These are phyloP conservation scores for Eucalyptus albens DNA, from an alignment of 345 rosid genomes.

Conservation along the genomic window DNA sequence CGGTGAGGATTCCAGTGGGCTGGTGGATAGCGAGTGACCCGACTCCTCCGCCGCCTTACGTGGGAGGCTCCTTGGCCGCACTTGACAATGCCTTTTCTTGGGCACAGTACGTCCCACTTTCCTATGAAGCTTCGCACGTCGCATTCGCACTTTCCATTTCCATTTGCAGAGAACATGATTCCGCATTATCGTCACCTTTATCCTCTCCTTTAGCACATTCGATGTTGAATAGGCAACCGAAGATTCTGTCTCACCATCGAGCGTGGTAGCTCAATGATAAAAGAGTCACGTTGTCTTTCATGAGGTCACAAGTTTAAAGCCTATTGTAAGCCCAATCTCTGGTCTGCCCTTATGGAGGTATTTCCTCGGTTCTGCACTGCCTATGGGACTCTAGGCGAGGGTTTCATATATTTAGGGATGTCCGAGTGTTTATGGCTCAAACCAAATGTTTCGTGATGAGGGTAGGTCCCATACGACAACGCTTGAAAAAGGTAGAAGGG, in stretches of 20 bases:
- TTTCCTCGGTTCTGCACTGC: not conserved
- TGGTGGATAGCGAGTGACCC: slow-evolving; percentile 70
- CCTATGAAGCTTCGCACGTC: not conserved
- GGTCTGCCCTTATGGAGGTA: not conserved
- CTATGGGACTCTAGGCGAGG: not conserved
- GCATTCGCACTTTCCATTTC: not conserved
- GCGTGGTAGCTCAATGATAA: not conserved
- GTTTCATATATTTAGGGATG: not conserved
- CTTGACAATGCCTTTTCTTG: slow-evolving; percentile 52
- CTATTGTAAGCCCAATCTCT: not conserved
- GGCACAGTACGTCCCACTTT: slow-evolving; percentile 24
- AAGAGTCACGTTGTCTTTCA: not conserved
- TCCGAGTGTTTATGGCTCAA: not conserved
- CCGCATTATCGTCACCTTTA: not conserved
- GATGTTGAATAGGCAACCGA: not conserved
- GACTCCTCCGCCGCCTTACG: slow-evolving; percentile 37
- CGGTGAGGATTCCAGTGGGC: slow-evolving; percentile 54
- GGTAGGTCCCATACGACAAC: not conserved
- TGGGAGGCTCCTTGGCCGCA: slow-evolving; percentile 40
- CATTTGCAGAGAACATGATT: not conserved
- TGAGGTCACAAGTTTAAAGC: not conserved
- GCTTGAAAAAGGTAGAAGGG: rapidly evolving
- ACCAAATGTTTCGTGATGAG: not conserved
- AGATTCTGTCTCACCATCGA: not conserved
- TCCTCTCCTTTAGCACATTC: not conserved